Evolutionary conservation across 176 grass and related monocot species (phyloP), one percentile per base, ranked within the genome.

Genomic region (Triticum urartu): DNA sequence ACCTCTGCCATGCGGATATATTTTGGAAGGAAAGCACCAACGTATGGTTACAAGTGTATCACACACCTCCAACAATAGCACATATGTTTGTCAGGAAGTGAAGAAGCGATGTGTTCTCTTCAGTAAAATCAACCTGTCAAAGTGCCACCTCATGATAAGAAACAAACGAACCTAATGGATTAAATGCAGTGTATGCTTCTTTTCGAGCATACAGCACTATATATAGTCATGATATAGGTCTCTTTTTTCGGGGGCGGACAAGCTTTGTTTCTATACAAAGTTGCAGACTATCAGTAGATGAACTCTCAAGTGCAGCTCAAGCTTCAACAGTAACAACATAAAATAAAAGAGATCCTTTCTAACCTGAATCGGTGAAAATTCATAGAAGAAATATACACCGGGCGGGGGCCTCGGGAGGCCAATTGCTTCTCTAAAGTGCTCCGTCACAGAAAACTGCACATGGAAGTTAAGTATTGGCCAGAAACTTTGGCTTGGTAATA

Each of bases 321-420:
- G 36, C 66, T 70, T 25, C 36, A 83, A 36, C 26, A 83, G 83
- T 25, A 64, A 59, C 64, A 43, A 56, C 11, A 85, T 63, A 52
- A 77, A 48, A 85, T 33, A 42, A 18, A 5, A 64, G 1, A 38
- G 24, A 12, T 92, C 82, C 56, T 7, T 72, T 78, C 42, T 80
- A 32, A 98, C 96, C 97, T 99, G 92, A 72, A 99, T 99, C 32
- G 97, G 97, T 64, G 97, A 99, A 89, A 99, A 94, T 79, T 99
- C 97, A 21, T 99, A 99, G 85, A 96, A 93, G 83, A 99, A 99
- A 85, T 96, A 94, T 78, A 99, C 92, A 68, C 97, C 97, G 52
- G 90, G 42, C 63, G 94, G 82, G 14, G 97, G 94, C 86, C 91
- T 96, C 11, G 97, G 97, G 83, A 96, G 95, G n/a, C 89, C 94